Conservation (phyloP, 2,329 filamentous ascomycete genomes). For the Albifimbria verrucaria region DNA sequence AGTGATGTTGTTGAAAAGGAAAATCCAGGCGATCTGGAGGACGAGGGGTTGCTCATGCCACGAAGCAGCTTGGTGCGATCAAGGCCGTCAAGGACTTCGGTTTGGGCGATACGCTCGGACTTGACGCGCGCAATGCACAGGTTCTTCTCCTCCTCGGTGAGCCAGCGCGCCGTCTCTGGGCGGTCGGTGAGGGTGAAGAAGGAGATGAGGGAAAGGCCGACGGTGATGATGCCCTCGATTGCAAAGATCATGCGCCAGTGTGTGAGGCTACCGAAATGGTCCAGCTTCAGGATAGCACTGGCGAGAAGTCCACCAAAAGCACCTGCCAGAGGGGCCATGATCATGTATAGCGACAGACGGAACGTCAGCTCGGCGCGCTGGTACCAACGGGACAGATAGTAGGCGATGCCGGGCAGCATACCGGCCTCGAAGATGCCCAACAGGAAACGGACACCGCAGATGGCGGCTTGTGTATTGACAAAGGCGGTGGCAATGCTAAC, state of each 20-base stretch:
- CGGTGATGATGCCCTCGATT: conserved; percentile 64
- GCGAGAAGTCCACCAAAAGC: conserved; percentile 65
- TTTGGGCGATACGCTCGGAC: conserved; percentile 53
- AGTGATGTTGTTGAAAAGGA: conserved; percentile 66
- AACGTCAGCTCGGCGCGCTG: conserved; percentile 59
- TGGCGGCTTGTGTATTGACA: conserved; percentile 44
- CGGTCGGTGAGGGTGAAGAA: conserved; percentile 65
- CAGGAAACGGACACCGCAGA: conserved; percentile 56
- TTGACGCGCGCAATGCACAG: conserved; percentile 60
- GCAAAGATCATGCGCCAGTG: conserved; percentile 70
- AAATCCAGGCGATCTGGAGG: conserved; percentile 49
- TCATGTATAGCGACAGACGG: conserved; percentile 54
- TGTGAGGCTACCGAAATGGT: conserved; percentile 50
- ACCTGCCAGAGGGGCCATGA: conserved; percentile 63
- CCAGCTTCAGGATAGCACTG: conserved; percentile 58
- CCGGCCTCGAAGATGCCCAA: conserved; percentile 62
- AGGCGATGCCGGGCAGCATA: conserved; percentile 63
- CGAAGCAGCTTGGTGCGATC: conserved; percentile 56
- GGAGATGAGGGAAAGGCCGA: conserved; percentile 48
- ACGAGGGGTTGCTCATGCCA: conserved; percentile 63
- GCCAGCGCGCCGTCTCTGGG: conserved; percentile 63
- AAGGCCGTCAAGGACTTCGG: conserved; percentile 54
- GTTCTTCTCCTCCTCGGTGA: conserved; percentile 59
- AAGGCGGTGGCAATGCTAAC: conserved; percentile 60
- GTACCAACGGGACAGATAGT: conserved; percentile 65